Percentiles rank a stretch among this genome's conserved stretches.
These are phyloP conservation scores for Xylaria sp. DNA, from an alignment of 2,329 filamentous ascomycete species.

Conservation along the genomic window DNA sequence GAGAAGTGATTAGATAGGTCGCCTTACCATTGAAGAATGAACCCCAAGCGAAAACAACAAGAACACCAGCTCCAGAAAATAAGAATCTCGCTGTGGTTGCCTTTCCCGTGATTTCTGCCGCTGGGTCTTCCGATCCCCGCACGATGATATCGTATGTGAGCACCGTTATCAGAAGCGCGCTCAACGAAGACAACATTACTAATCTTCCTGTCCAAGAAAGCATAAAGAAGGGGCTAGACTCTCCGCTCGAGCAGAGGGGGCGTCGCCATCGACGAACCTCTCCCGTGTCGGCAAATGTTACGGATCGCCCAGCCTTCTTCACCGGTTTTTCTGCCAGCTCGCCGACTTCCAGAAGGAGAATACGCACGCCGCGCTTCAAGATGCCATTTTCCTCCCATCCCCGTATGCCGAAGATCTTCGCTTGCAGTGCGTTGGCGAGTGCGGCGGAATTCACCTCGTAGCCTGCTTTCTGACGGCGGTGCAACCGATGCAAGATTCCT, in stretches of 20 bases:
- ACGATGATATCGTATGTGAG: constrained; percentile 40
- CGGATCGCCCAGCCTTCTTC: constrained; percentile 8
- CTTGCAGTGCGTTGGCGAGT: constrained; percentile 35
- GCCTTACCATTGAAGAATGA: constrained; percentile 44
- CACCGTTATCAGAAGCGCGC: constrained; percentile 33
- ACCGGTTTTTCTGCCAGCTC: not conserved
- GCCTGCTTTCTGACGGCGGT: not conserved
- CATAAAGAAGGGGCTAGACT: constrained; percentile 38
- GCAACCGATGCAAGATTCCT: constrained; percentile 27
- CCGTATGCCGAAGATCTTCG: constrained; percentile 30
- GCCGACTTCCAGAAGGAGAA: constrained; percentile 11
- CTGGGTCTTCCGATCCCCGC: constrained; percentile 26
- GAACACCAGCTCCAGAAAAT: constrained; percentile 44
- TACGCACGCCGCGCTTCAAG: constrained; percentile 34
- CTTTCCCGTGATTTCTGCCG: constrained; percentile 38
- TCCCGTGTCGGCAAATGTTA: not conserved
- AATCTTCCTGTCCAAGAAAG: constrained; percentile 36
- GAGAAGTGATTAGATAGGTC: no score
- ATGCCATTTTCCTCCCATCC: constrained; percentile 32
- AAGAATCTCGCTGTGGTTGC: constrained; percentile 46
- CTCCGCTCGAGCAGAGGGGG: not conserved
- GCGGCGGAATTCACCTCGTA: constrained; percentile 23
- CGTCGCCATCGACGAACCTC: not conserved
- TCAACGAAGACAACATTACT: constrained; percentile 35
- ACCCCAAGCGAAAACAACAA: constrained; percentile 44